A percentile compares a stretch with the other conserved stretches of the same genome.
Conservation (phyloP, 805 yeast genomes). For the Wickerhamomyces canadensis region DNA sequence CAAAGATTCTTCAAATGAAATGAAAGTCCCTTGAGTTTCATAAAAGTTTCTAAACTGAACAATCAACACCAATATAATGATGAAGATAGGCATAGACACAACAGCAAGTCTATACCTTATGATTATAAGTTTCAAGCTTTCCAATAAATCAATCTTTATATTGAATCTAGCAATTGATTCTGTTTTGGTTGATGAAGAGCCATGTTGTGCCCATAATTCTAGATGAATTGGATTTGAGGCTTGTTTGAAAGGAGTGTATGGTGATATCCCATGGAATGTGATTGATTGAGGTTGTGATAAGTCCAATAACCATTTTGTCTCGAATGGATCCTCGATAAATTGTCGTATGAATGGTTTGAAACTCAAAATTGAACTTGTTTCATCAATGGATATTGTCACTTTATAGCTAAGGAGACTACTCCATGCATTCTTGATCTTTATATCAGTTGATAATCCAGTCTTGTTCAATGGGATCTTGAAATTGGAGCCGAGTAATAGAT, state of each 20-base stretch:
- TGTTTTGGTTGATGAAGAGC: no score
- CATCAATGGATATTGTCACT: no score
- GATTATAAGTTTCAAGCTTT: conserved; percentile 63
- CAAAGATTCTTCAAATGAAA: conserved; percentile 43
- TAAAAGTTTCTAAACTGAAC: conserved; percentile 49
- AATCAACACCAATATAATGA: conserved; percentile 45
- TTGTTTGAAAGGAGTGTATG: conserved; percentile 50
- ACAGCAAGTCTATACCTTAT: conserved; percentile 73
- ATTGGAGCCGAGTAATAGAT: conserved; percentile 18
- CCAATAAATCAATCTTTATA: conserved; percentile 43
- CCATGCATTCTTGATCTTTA: conserved; percentile 53
- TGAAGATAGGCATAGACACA: conserved; percentile 62
- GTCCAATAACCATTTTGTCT: conserved; percentile 74
- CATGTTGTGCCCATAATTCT: conserved; percentile 45
- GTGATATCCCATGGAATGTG: conserved; percentile 60
- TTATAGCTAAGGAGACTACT: conserved; percentile 56
- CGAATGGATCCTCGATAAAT: conserved; percentile 56
- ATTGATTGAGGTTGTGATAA: conserved; percentile 34
- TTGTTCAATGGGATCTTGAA: conserved; percentile 37
- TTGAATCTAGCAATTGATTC: conserved; percentile 5
- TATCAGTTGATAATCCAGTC: conserved; percentile 37
- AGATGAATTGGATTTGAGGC: conserved; percentile 29
- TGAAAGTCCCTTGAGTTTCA: conserved; percentile 32
- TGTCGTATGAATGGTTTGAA: conserved; percentile 70
- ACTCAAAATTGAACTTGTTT: no score